Percentiles rank a stretch among this genome's conserved stretches.
Evolutionary conservation across 352 stramenopile species (phyloP).

Genomic region (Globisporangium rhizosaccharum): DNA sequence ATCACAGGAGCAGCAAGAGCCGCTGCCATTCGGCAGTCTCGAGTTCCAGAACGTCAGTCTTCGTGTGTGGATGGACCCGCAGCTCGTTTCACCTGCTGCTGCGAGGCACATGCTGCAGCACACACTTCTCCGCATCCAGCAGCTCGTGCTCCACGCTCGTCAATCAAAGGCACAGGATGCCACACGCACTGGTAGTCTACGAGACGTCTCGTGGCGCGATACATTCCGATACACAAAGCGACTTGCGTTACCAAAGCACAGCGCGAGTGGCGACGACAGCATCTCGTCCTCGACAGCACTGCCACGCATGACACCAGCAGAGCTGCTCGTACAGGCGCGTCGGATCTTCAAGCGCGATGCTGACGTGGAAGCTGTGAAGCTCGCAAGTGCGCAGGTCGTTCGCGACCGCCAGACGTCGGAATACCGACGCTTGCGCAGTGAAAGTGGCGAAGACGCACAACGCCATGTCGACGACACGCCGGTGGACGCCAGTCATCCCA

Average conservation of each 20-base stretch:
- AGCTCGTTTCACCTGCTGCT: not conserved
- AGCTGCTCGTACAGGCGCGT: conserved; percentile 10
- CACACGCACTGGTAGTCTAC: too few species aligned
- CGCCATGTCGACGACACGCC: too few species aligned
- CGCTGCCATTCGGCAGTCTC: conserved; percentile 24
- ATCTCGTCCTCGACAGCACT: not conserved
- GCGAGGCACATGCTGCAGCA: conserved; percentile 12
- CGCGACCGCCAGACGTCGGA: not conserved
- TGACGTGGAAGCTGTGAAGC: conserved; percentile 19
- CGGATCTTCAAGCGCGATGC: conserved; percentile 12
- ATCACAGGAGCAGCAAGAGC: conserved; percentile 2
- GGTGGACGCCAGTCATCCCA: too few species aligned
- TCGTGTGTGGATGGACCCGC: conserved; percentile 33
- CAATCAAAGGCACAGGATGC: not conserved
- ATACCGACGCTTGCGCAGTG: not conserved
- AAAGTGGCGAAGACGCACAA: not conserved
- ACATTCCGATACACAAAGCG: conserved; percentile 18
- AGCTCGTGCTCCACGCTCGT: not conserved
- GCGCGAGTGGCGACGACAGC: not conserved
- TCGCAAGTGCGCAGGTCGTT: conserved; percentile 13
- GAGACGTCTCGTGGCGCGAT: conserved; percentile 6
- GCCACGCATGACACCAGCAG: conserved; percentile 1
- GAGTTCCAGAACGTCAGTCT: conserved; percentile 26
- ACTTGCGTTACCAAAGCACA: not conserved
- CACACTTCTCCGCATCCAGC: conserved; percentile 12